Evolutionary conservation across 768 basidiomycete genomes (phyloP).

Genomic region (Galerina marginata): DNA sequence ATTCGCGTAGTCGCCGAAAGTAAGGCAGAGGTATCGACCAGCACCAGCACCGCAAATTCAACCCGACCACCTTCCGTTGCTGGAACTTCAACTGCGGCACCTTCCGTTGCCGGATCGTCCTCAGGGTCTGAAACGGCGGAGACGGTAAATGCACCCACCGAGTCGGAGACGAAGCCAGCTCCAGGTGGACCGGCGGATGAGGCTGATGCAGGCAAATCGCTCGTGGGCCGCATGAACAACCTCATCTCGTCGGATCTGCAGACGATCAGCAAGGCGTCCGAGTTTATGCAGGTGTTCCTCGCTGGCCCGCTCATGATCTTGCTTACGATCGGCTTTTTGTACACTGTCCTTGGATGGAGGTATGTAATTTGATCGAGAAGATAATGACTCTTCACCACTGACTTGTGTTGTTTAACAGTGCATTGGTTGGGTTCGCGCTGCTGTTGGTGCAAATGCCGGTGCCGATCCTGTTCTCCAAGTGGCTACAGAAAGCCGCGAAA

Average conservation of each 20-base stretch:
- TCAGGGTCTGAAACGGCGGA: too few species aligned
- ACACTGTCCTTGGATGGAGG: constrained; percentile 56
- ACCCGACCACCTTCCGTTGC: neutral
- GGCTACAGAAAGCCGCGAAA: constrained; percentile 54
- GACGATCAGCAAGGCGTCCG: constrained; percentile 43
- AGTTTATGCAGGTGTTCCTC: constrained; percentile 39
- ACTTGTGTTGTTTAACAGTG: constrained; percentile 32
- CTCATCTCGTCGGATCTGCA: constrained; percentile 70
- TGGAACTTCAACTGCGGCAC: constrained; percentile 34
- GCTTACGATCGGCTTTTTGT: constrained; percentile 50
- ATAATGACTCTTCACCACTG: too few species aligned
- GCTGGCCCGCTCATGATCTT: constrained; percentile 49
- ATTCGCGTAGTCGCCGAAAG: constrained; percentile 47
- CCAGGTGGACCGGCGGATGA: too few species aligned
- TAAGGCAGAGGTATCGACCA: neutral
- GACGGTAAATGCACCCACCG: too few species aligned
- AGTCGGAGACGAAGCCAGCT: too few species aligned
- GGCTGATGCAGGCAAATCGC: neutral
- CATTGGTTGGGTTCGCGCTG: constrained; percentile 63
- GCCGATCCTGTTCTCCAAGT: constrained; percentile 60
- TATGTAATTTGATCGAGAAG: constrained; percentile 21
- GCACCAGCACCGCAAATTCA: neutral
- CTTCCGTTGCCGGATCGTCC: too few species aligned
- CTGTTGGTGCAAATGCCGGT: constrained; percentile 61
- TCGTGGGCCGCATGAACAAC: constrained; percentile 81